phyloP scores from a whole-genome alignment of 176 grass and related monocot genomes.

The Alloteropsis semialata region DNA sequence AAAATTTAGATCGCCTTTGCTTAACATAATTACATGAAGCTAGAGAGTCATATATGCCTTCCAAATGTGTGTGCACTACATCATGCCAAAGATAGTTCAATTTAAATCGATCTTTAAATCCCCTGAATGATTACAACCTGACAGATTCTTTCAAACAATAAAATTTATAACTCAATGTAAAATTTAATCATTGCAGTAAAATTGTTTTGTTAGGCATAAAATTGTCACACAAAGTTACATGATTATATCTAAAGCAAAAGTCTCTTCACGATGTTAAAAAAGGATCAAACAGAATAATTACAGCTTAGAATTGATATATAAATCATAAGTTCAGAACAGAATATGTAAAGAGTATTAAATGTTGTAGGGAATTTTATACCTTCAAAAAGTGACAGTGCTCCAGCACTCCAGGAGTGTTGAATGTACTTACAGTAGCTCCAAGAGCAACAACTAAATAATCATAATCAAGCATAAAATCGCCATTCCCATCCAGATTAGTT shows the following conservation, averaged over 20 bases:
- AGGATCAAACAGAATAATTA: constrained; percentile 1
- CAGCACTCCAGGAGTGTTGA: constrained; percentile 87
- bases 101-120: background rate
- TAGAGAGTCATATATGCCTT: background rate
- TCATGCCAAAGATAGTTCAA: background rate
- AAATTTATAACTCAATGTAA: background rate
- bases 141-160: background rate
- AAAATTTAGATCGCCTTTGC: background rate
- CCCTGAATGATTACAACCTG: background rate
- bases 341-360: background rate
- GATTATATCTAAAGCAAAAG: background rate
- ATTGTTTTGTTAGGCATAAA: background rate
- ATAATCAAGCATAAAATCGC: constrained; percentile 85
- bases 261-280: background rate
- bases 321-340: background rate
- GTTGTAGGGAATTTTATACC: constrained; percentile 49
- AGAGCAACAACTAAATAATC: constrained; percentile 87
- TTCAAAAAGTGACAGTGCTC: constrained; percentile 89
- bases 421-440: constrained; percentile 80
- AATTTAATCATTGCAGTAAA: background rate
- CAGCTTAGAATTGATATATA: background rate
- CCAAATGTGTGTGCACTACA: background rate
- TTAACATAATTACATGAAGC: background rate
- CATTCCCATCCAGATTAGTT: constrained; percentile 79
- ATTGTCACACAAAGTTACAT: background rate